A percentile compares a stretch with the other conserved stretches of the same genome.
phyloP scores from a whole-genome alignment of 257 asterid species.

The Oldenlandia corymbosa region DNA sequence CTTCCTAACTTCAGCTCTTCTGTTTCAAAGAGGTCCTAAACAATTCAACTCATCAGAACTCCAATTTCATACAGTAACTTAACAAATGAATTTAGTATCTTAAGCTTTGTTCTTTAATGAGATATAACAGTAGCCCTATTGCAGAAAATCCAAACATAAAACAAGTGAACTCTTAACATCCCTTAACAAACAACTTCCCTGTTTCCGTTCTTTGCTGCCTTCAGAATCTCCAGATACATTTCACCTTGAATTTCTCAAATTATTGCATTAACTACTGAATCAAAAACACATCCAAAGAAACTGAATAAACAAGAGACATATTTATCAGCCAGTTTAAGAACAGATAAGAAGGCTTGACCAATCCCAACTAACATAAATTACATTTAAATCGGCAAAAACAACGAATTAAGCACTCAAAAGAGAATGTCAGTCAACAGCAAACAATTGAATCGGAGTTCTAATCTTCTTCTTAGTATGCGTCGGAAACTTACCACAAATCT shows the following conservation, averaged over 20 bases:
- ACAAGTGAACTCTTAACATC: not conserved
- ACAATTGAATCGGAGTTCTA: not conserved
- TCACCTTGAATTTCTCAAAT: not conserved
- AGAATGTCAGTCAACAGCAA: too few species aligned
- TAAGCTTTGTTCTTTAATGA: not conserved
- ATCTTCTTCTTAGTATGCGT: not conserved
- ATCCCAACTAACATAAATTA: too few species aligned
- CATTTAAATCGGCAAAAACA: too few species aligned
- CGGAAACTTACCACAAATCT: slow-evolving; percentile 26
- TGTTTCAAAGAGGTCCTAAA: not conserved
- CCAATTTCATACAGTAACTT: not conserved
- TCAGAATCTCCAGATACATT: not conserved
- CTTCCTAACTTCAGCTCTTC: not conserved
- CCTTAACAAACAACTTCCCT: not conserved
- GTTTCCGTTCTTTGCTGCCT: not conserved
- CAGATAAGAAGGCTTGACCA: too few species aligned
- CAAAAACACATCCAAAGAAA: not conserved
- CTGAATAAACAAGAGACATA: too few species aligned
- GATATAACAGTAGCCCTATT: not conserved
- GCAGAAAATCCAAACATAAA: too few species aligned
- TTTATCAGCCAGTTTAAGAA: too few species aligned
- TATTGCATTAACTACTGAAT: too few species aligned
- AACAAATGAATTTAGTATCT: not conserved
- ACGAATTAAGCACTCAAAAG: too few species aligned
- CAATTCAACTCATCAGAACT: not conserved